Conservation (phyloP, 176 grass and related monocot genomes). For the Rhynchospora tenuis region DNA sequence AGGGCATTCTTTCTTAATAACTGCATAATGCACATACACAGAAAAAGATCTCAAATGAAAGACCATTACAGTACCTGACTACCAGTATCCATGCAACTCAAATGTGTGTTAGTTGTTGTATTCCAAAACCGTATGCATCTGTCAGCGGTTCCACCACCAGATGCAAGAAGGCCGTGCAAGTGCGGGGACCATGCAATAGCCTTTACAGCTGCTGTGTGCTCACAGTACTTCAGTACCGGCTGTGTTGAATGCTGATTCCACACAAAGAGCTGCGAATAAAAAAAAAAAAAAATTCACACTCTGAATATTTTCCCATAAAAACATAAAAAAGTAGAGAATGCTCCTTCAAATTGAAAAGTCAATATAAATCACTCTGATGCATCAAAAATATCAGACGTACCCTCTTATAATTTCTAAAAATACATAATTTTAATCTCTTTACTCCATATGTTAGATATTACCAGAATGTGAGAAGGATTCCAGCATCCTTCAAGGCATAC, state of each 20-base stretch:
- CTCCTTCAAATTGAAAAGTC: not conserved
- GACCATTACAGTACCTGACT: conserved; percentile 67
- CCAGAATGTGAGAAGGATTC: not conserved
- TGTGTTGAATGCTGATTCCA: conserved; percentile 93
- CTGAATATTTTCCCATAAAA: not conserved
- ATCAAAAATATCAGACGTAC: not conserved
- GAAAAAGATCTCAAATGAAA: conserved; percentile 1
- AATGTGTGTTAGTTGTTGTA: conserved; percentile 74
- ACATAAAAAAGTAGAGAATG: not conserved
- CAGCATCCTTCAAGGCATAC: not conserved
- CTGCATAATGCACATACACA: not conserved
- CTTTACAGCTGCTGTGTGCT: conserved; percentile 98
- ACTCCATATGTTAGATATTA: not conserved
- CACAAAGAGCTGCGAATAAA: conserved; percentile 67
- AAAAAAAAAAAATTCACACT: not conserved
- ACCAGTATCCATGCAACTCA: conserved; percentile 83
- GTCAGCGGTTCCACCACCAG: conserved; percentile 97
- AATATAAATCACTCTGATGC: not conserved
- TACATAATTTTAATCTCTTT: not conserved
- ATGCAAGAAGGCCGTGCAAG: conserved; percentile 89
- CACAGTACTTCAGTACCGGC: conserved; percentile 77
- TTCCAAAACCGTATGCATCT: conserved; percentile 99
- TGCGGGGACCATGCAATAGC: conserved; percentile 99
- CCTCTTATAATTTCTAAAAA: not conserved
- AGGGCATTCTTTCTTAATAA: not conserved